Base-by-base conservation (phyloP, 305 asterid species). In the Plantago coronopus region DNA sequence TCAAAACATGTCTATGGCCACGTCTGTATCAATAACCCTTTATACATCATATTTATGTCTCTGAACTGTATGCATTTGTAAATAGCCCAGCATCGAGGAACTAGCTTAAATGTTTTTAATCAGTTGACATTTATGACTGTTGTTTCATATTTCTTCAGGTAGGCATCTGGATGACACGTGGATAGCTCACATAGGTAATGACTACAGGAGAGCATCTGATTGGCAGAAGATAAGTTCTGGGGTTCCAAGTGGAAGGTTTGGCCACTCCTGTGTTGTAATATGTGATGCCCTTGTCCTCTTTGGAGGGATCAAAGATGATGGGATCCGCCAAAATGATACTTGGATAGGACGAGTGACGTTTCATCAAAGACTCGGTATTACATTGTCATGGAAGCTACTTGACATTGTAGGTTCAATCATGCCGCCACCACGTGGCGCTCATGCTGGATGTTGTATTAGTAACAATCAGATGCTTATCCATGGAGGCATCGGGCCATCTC, bases 121-220 rank as follows among this genome's bases (percentile, higher is more conserved):
- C 17, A 9, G 7, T 59, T 46, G 19, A 9, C 55, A 42, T 16
- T 68, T 62, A 62, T 64, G 53, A 31, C 59, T 46, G 56, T 21
- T 69, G 66, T 67, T 49, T 19, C 12, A 38, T 38, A 10, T 18
- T 18, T 59, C 40, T 57, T 47, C 81, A 93, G 98, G 98, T 37
- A 82, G 85, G 77, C 97, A 93, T 71, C 88, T 84, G 20, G 95
- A 89, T 20, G 98, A 93, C 74, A 89, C 97, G 54, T 93, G 98
- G 98, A 77, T 76, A 37, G 96, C 94, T 19, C 68, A 74, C 54
- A 67, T 77, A 56, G 85, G 91, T 9, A 69, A 69, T 49, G 82
- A 75, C 71, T 64, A 71, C 42, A 74, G 59, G 68, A 78, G 71
- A 72, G 68, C 72, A 50, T 49, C 84, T 58, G 76, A 77, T 61